phyloP scores from a whole-genome alignment of 106 monocot genomes.

The Ottelia alismoides region DNA sequence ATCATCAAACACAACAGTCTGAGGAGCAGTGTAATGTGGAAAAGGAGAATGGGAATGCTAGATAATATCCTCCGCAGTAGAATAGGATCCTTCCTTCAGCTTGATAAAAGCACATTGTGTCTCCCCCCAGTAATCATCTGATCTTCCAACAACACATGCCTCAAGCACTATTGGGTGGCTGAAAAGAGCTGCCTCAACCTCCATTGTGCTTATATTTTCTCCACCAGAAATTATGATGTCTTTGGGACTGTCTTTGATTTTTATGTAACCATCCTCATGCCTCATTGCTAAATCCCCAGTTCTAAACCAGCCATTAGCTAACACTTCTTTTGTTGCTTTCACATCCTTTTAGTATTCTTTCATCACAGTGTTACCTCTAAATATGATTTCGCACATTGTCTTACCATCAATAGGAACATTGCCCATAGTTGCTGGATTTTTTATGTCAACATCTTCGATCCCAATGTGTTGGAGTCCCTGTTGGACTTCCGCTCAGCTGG shows the following conservation, averaged over 20 bases:
- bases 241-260: constrained; percentile 16
- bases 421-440: too few relatives aligned
- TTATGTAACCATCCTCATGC: constrained; percentile 17
- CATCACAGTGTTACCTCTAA: too few relatives aligned
- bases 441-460: too few relatives aligned
- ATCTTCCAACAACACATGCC: constrained; percentile 6
- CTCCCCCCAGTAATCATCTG: constrained; percentile 25
- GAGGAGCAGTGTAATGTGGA: constrained; percentile 66
- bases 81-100: background rate
- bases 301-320: background rate
- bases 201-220: constrained; percentile 28
- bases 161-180: background rate
- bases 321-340: background rate
- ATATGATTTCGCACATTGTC: too few relatives aligned
- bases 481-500: too few relatives aligned
- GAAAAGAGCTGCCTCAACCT: constrained; percentile 26
- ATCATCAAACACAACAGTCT: constrained; percentile 61
- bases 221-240: constrained; percentile 7
- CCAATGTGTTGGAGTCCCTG: too few relatives aligned
- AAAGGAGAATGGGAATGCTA: constrained; percentile 36
- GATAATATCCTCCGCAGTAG: constrained; percentile 29
- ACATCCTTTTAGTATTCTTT: too few relatives aligned
- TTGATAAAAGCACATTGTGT: constrained; percentile 16
- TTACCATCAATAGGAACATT: too few relatives aligned
- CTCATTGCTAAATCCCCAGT: constrained; percentile 5